Evolutionary conservation across 2,329 filamentous ascomycete genomes (phyloP).

Genomic region (Raffaelea deltoideospora): DNA sequence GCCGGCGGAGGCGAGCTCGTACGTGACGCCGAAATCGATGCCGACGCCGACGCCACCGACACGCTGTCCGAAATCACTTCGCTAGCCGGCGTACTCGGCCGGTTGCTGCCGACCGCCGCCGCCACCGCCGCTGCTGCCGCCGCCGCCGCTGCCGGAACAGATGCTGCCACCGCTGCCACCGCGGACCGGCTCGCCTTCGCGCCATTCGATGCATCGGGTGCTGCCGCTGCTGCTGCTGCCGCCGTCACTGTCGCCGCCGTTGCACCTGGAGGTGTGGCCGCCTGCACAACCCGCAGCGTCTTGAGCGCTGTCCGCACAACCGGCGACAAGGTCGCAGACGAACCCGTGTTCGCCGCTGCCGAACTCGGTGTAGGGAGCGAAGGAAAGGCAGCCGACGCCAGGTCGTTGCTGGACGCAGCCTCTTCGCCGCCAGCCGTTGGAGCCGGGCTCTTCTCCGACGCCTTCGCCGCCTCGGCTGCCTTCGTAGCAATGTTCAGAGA

Average conservation of each 20-base stretch:
- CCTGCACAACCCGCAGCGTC: constrained; percentile 55
- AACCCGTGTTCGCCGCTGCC: constrained; percentile 15
- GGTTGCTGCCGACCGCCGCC: constrained; percentile 10
- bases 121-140: neutral
- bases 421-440: constrained; percentile 21
- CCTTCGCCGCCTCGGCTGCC: constrained; percentile 24
- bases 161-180: neutral
- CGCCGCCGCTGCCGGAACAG: neutral
- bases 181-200: too few species aligned
- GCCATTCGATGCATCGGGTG: too few species aligned
- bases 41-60: constrained; percentile 56
- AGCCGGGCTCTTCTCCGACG: constrained; percentile 14
- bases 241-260: constrained; percentile 20
- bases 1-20: constrained; percentile 59
- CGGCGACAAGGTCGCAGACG: constrained; percentile 33
- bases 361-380: constrained; percentile 34
- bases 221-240: constrained; percentile 10
- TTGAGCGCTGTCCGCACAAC: constrained; percentile 38
- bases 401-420: constrained; percentile 14
- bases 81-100: constrained; percentile 58
- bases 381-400: constrained; percentile 30
- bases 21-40: constrained; percentile 52
- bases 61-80: constrained; percentile 65
- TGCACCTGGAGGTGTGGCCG: too few species aligned
- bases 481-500: constrained; percentile 35